A percentile compares a stretch with the other conserved stretches of the same genome.
Conservation (phyloP, 2,329 filamentous ascomycete species). For the Capronia americana region DNA sequence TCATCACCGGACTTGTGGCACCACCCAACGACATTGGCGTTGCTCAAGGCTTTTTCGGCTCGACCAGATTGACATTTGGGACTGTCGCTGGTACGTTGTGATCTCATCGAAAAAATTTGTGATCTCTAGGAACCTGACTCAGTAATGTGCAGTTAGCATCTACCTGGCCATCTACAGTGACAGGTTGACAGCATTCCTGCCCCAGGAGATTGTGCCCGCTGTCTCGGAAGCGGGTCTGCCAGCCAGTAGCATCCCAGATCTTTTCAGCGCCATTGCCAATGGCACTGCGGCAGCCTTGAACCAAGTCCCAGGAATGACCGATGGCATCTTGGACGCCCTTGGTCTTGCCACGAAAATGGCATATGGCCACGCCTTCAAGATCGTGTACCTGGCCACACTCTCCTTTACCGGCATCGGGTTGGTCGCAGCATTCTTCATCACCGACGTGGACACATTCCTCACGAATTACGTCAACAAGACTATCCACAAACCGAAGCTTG, state of each 20-base stretch:
- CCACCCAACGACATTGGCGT: constrained; percentile 41
- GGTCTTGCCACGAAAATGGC: constrained; percentile 47
- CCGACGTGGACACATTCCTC: constrained; percentile 14
- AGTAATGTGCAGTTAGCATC: constrained; percentile 34
- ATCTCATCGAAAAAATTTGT: background rate
- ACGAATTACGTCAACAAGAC: constrained; percentile 31
- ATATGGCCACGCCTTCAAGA: constrained; percentile 52
- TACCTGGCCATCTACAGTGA: constrained; percentile 40
- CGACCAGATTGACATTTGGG: constrained; percentile 37
- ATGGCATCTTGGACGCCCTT: constrained; percentile 45
- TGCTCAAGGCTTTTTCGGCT: constrained; percentile 39
- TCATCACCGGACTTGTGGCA: constrained; percentile 38
- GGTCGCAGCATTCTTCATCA: constrained; percentile 22
- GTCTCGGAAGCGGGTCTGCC: constrained; percentile 50
- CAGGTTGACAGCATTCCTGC: constrained; percentile 23
- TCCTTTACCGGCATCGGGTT: constrained; percentile 36
- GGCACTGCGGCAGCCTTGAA: constrained; percentile 43
- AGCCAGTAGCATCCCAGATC: constrained; percentile 42
- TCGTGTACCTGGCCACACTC: constrained; percentile 47
- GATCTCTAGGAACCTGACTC: constrained; percentile 3
- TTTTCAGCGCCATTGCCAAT: constrained; percentile 47
- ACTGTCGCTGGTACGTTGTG: constrained; percentile 35
- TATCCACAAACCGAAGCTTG: constrained; percentile 23
- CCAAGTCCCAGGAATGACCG: constrained; percentile 46
- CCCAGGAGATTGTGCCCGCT: constrained; percentile 40